These are phyloP conservation scores for Acanthamoeba royreba DNA, from an alignment of 208 protist genomes.

Conservation along the genomic window DNA sequence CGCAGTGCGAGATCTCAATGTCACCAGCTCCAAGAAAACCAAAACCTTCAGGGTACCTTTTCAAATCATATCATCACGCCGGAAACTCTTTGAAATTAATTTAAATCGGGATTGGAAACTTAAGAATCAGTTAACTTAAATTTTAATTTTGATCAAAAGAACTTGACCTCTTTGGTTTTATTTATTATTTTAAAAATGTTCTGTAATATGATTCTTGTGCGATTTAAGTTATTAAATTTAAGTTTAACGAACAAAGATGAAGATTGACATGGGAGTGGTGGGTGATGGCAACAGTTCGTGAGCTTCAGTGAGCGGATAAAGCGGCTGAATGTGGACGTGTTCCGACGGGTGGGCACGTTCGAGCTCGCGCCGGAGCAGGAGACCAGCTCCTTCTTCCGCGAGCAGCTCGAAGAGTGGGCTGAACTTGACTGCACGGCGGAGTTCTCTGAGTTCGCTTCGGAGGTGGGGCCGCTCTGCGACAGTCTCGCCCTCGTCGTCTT, in stretches of 20 bases:
- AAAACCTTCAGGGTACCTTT: neutral
- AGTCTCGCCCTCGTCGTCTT: constrained; percentile 24
- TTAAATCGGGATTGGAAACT: neutral
- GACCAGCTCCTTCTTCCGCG: constrained; percentile 21
- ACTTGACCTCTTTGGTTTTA: neutral
- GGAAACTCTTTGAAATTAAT: no score
- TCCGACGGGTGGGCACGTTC: constrained; percentile 28
- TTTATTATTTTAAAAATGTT: neutral
- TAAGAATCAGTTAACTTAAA: neutral
- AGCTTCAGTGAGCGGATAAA: constrained; percentile 45
- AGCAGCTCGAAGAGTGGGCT: constrained; percentile 39
- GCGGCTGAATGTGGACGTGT: constrained; percentile 45
- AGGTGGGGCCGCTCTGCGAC: constrained; percentile 25
- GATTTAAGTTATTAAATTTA: neutral
- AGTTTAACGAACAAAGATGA: no score
- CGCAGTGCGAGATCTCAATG: neutral
- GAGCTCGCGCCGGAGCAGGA: constrained; percentile 36
- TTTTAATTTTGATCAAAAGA: neutral
- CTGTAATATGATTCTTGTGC: neutral
- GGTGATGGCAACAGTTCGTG: neutral
- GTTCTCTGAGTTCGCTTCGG: constrained; percentile 1
- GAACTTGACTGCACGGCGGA: constrained; percentile 47
- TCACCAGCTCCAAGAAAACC: neutral
- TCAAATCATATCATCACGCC: neutral
- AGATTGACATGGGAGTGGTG: neutral